Conservation (phyloP, 805 yeast species). For the Phaffomyces opuntiae region DNA sequence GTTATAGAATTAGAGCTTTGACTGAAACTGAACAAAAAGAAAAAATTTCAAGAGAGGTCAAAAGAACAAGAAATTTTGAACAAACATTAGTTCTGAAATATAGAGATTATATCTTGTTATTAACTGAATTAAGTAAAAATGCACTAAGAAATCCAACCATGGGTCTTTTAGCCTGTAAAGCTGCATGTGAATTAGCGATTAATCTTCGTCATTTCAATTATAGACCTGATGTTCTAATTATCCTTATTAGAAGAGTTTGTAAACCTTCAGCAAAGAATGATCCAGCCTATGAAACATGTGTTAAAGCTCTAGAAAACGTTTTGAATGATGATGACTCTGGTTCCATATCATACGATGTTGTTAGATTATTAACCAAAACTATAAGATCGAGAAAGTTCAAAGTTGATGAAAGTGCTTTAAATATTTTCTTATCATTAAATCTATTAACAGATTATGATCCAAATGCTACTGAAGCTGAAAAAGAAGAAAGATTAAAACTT, state of each 20-base stretch:
- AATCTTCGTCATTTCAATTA: conserved; percentile 75
- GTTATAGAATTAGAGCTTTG: conserved; percentile 78
- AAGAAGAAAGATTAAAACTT: conserved; percentile 39
- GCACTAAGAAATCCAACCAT: conserved; percentile 29
- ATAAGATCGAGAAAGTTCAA: conserved; percentile 66
- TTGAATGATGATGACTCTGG: conserved; percentile 79
- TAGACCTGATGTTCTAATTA: conserved; percentile 63
- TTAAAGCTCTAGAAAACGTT: conserved; percentile 62
- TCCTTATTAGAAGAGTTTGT: conserved; percentile 61
- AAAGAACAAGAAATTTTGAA: conserved; percentile 71
- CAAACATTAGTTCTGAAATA: conserved; percentile 68
- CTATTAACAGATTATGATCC: conserved; percentile 71
- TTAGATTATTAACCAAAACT: conserved; percentile 60
- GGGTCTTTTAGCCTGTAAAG: conserved; percentile 59
- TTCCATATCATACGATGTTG: conserved; percentile 67
- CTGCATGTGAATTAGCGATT: conserved; percentile 70
- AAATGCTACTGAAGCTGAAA: conserved; percentile 41
- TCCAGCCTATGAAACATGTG: conserved; percentile 47
- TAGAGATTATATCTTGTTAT: conserved; percentile 52
- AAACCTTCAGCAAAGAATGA: conserved; percentile 42
- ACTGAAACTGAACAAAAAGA: conserved; percentile 77
- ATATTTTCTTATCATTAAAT: conserved; percentile 60
- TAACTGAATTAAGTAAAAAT: conserved; percentile 36
- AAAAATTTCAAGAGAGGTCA: conserved; percentile 77
- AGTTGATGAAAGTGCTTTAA: conserved; percentile 78